Evolutionary conservation across 176 grass and related monocot species (phyloP), one percentile per base, ranked within the genome.

Genomic region (Areca catechu): DNA sequence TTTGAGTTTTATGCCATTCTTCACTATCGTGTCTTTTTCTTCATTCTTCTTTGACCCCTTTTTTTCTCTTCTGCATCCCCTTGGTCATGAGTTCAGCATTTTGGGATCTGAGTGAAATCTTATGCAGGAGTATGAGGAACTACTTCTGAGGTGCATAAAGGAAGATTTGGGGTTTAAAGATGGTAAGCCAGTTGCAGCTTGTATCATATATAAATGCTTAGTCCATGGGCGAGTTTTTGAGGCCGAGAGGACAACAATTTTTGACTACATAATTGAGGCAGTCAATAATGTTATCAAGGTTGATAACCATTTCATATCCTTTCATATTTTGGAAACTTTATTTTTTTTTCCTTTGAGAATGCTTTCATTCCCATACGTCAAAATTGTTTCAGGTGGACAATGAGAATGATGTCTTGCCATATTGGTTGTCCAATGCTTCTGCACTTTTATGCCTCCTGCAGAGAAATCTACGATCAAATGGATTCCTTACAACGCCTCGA

Each of bases 251-350:
- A 98, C 93, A n/a, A 76, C 73, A 73, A 92, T 92, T 79, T 98
- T 92, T 77, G 88, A 98, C 76, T 81, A 85, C 65, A 73, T 98
- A 53, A 92, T 92, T 69, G 84, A 91, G 61, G 62, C 80, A 76
- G 88, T 98, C 56, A 98, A 98, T 71, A 69, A 92, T 73, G 83
- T 92, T 65, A 75, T 92, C 19, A 88, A 89, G 87, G 93, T 98
- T 73, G 75, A 74, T 15, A 22, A 48, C 53, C 5, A 34, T 61
- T 47, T 50, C 3, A 24, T 49, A 15, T 65, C 6, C 61, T 80
- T 22, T 37, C 7, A 47, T 48, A 16, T 63, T 49, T 63, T 23
- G 7, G 22, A 50, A 56, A 73, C 10, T 53, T 74, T 64, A 57
- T 22, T 49, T 18, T 25, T 3, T 59, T 7, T 25, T 49, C 20